phyloP scores from a whole-genome alignment of 768 basidiomycete species.

The Pisolithus tinctorius region DNA sequence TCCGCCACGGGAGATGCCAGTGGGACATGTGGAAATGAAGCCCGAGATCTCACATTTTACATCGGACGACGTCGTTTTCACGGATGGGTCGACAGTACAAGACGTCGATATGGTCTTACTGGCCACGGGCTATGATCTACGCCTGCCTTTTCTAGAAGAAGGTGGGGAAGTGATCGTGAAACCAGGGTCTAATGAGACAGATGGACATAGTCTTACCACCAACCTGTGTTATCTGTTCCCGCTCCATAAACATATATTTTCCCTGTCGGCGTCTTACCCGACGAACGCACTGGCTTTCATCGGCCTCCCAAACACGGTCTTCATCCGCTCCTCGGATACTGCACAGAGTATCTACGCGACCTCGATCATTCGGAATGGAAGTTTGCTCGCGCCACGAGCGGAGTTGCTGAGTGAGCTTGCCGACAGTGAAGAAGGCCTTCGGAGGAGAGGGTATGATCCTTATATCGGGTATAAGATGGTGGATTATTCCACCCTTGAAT shows the following conservation, averaged over 20 bases:
- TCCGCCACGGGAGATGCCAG: constrained; percentile 5
- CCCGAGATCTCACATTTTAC: constrained; percentile 48
- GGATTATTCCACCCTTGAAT: constrained; percentile 28
- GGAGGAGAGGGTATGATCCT: constrained; percentile 41
- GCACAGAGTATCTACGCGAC: constrained; percentile 46
- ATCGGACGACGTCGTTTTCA: constrained; percentile 36
- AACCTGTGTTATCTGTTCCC: constrained; percentile 53
- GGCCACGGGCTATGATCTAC: constrained; percentile 49
- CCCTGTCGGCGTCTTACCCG: constrained; percentile 40
- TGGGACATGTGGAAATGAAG: constrained; percentile 25
- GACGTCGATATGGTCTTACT: constrained; percentile 44
- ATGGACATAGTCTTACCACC: constrained; percentile 29
- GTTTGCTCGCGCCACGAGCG: constrained; percentile 34
- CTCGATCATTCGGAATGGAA: constrained; percentile 37
- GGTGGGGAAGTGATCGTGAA: constrained; percentile 15
- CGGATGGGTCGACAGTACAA: constrained; percentile 34
- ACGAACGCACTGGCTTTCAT: constrained; percentile 49
- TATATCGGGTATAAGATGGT: constrained; percentile 41
- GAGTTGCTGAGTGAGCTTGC: constrained; percentile 36
- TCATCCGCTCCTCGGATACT: constrained; percentile 42
- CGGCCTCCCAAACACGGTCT: constrained; percentile 42
- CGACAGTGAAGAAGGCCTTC: constrained; percentile 32
- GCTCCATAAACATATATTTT: constrained; percentile 46
- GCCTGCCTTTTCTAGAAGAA: constrained; percentile 42
- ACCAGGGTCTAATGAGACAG: constrained; percentile 11